A percentile compares a stretch with the other conserved stretches of the same genome.
phyloP scores from a whole-genome alignment of 176 grass and related monocot genomes.

The Bromus sterilis region DNA sequence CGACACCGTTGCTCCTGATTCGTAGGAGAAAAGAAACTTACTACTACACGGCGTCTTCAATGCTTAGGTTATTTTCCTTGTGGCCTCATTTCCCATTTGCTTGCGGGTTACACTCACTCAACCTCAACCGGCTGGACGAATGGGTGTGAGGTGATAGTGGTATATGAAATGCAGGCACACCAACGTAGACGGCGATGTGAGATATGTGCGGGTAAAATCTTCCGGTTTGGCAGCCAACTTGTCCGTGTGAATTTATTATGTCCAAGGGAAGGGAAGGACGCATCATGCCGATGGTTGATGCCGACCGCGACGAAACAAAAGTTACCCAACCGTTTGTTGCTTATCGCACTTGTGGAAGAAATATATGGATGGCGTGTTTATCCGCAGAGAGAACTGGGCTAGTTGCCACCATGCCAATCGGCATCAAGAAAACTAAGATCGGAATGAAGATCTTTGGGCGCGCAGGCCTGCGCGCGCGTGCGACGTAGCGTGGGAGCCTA shows the following conservation, averaged over 20 bases:
- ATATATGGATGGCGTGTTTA: background rate
- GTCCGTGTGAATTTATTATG: background rate
- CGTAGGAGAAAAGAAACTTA: background rate
- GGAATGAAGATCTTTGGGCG: background rate
- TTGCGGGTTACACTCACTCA: conserved; percentile 10
- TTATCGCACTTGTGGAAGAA: background rate
- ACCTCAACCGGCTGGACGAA: conserved; percentile 5
- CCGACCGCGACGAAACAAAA: background rate
- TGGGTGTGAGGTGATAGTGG: background rate
- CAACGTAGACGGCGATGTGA: conserved; percentile 1
- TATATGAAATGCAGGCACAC: too few relatives aligned
- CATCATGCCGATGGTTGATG: background rate
- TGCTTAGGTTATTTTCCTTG: background rate
- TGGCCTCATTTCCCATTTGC: background rate
- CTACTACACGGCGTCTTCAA: background rate
- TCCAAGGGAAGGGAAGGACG: too few relatives aligned
- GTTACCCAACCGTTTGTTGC: background rate
- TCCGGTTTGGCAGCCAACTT: background rate
- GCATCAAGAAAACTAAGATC: background rate
- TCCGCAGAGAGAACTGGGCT: background rate
- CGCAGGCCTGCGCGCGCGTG: background rate
- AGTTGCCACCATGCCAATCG: background rate
- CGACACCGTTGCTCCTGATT: background rate
- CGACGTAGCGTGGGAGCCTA: background rate
- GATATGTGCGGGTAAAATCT: background rate